These are phyloP conservation scores for Thielaviopsis punctulata DNA, from an alignment of 2,329 filamentous ascomycete genomes.

Conservation along the genomic window DNA sequence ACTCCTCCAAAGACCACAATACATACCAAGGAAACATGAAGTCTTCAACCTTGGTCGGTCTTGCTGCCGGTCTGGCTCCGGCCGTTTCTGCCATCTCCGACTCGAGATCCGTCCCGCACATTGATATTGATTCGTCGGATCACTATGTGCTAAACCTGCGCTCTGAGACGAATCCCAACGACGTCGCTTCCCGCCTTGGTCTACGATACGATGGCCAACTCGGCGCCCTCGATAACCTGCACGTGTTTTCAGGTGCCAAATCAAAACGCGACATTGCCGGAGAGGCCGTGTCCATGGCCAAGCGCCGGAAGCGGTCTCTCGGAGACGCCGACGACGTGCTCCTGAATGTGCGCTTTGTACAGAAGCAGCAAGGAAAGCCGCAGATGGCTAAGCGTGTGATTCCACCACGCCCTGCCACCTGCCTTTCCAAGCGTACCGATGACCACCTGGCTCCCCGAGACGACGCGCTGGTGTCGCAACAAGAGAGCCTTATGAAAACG, in stretches of 20 bases:
- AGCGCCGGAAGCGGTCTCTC: constrained; percentile 43
- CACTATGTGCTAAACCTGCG: constrained; percentile 87
- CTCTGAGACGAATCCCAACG: constrained; percentile 42
- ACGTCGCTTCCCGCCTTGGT: constrained; percentile 56
- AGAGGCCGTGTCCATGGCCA: constrained; percentile 14
- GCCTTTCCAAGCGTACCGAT: constrained; percentile 15
- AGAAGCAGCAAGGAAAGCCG: constrained; percentile 46
- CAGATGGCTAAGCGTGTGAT: constrained; percentile 34
- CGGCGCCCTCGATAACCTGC: constrained; percentile 60
- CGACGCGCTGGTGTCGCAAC: constrained; percentile 34
- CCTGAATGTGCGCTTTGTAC: constrained; percentile 57
- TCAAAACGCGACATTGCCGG: constrained; percentile 39
- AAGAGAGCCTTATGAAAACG: constrained; percentile 41
- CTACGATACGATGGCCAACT: constrained; percentile 67
- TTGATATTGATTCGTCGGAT: constrained; percentile 61
- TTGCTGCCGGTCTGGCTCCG: constrained; percentile 33
- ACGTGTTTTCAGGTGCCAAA: constrained; percentile 66
- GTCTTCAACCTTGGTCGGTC: constrained; percentile 32
- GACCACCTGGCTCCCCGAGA: neutral
- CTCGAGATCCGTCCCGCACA: constrained; percentile 24
- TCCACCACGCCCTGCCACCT: constrained; percentile 22
- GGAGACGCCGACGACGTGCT: constrained; percentile 37
- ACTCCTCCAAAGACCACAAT: neutral
- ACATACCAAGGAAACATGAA: constrained; percentile 27
- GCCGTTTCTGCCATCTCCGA: constrained; percentile 30